Evolutionary conservation across 2,329 filamentous ascomycete species (phyloP), one percentile per base, ranked within the genome.

Genomic region (Massarina eburnea): DNA sequence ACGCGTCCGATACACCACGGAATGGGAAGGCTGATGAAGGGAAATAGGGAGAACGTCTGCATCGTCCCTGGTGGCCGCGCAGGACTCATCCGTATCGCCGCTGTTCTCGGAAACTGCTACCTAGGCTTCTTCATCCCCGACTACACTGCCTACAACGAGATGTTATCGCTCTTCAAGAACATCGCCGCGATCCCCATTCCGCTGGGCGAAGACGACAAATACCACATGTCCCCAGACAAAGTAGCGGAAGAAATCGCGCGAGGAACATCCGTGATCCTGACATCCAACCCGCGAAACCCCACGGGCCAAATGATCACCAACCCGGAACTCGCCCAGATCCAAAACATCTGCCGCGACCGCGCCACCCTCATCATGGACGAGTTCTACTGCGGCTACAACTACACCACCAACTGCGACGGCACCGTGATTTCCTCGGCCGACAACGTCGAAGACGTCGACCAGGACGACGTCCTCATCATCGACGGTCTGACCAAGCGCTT

Each of bases 141-240:
- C 71, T 96, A 96, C 75, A 96, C 91, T 3, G 92, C 92, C 2
- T 97, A 97, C 78, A 96, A 95, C 66, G 91, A 96, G 77, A 96
- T 97, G 91, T 74, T 96, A 74, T 90, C 86, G 46, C 77, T 96
- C 48, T 96, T 97, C 80, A 91, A 89, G 74, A 96, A 96, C 71
- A 70, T 68, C 34, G 66, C 67, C 15, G 60, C 70, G n/a, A 71
- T 72, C 29, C 70, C 70, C 14, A 69, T 73, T 46, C 92, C 91
- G 9, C 79, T 97, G 10, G 84, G 86, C 26, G 85, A 90, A 62
- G 83, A 88, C 48, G 91, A 97, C 67, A 86, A 86, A 55, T 97
- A 96, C 73, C 89, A 95, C 65, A 95, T 97, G 67, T 88, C 95
- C 66, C 87, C 90, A 2, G 86, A 95, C 70, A 95, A 94, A 76